Evolutionary conservation across 208 protist genomes (phyloP), one percentile per base, ranked within the genome.

Genomic region (Lotmaria passim): DNA sequence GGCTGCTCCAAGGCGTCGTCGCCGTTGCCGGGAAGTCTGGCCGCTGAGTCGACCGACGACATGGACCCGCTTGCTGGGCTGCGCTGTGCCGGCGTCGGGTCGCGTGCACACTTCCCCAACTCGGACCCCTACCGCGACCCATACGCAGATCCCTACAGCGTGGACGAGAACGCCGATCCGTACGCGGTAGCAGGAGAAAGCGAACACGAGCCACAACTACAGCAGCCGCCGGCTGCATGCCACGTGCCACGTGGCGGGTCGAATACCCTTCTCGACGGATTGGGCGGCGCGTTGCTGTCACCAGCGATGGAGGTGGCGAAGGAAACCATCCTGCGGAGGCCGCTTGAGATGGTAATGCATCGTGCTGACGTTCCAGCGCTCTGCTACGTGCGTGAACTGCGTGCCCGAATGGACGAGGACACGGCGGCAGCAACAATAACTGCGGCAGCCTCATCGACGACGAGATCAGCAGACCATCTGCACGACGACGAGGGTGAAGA

Each of bases 371-470:
- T 91, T 8, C 85, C 85, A 7, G 69, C 77, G 19, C 60, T 91
- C 33, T 91, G 85, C 56, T 87, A 78, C 65, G 26, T 91, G 52
- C 85, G 85, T 28, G 85, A 91, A 66, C 46, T 87, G 58, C 81
- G 85, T 24, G 72, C 74, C 30, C 78, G 61, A 52, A 85, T 85
- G 47, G 55, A 48, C 15, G 61, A 67, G 44, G 53, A 38, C 11
- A 36, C 34, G 10, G n/a, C 33, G 50, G 38, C 39, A 10, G 14
- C 33, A 33, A 7, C 12, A 17, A 1, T 5, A 7, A 38, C n/a
- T 3, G 34, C 53, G 8, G 21, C 10, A 31, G 21, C 31, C 1
- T 14, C 52, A 12, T n/a, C 52, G 1, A 41, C 33, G 1, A 31
- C 52, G 1, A 26, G 2, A 0, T 8, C 12, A 19, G 53, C 28